phyloP scores from a whole-genome alignment of 169 alveolate genomes.

The Neospora caninum region DNA sequence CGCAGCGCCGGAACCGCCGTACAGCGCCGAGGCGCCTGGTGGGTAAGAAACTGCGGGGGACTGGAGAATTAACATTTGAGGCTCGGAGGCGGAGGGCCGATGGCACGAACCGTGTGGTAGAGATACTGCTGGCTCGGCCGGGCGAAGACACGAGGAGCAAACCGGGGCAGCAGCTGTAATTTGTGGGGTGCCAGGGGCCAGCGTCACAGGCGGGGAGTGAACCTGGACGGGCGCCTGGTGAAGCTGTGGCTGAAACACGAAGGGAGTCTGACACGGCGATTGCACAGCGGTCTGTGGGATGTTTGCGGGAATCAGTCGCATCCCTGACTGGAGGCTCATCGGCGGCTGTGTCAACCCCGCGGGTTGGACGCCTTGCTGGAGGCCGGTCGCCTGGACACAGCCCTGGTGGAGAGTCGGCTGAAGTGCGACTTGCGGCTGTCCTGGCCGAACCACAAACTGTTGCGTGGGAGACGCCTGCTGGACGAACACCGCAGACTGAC shows the following conservation, averaged over 20 bases:
- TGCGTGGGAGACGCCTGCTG: not conserved
- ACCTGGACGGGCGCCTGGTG: not conserved
- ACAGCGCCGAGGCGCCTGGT: too few species aligned
- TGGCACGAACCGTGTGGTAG: not conserved
- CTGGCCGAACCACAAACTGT: not conserved
- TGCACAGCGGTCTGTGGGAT: not conserved
- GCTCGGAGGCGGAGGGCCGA: not conserved
- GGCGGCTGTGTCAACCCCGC: not conserved
- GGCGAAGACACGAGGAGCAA: not conserved
- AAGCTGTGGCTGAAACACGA: not conserved
- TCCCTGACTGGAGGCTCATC: not conserved
- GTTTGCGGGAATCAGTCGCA: not conserved
- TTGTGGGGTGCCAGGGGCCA: not conserved
- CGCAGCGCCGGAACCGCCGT: too few species aligned
- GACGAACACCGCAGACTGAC: not conserved
- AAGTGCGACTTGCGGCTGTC: not conserved
- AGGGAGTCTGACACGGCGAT: not conserved
- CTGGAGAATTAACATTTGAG: not conserved
- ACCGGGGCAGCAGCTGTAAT: not conserved
- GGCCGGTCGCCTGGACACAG: not conserved
- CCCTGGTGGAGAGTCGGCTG: not conserved
- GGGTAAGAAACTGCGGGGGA: not conserved
- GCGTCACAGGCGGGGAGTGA: not conserved
- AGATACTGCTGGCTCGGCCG: not conserved
- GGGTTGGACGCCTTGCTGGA: not conserved